phyloP scores from a whole-genome alignment of 768 basidiomycete genomes.

The Plicaturopsis crispa region DNA sequence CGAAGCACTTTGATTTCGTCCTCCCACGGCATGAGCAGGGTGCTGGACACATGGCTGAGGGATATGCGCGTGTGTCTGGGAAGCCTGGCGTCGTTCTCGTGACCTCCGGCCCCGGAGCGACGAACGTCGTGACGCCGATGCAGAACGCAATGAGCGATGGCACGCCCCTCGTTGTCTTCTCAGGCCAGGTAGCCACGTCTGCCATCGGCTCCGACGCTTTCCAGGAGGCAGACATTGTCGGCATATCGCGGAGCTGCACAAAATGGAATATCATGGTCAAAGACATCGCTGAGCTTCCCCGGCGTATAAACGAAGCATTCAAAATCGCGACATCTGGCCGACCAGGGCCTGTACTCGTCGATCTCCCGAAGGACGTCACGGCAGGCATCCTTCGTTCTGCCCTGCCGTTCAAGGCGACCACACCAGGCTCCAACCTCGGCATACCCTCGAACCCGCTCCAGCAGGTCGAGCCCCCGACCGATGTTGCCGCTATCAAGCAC shows the following conservation, averaged over 20 bases:
- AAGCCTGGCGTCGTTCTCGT: constrained; percentile 97
- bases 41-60: constrained; percentile 98
- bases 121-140: constrained; percentile 96
- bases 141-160: constrained; percentile 96
- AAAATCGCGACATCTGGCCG: constrained; percentile 97
- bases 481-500: constrained; percentile 61
- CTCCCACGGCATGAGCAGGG: constrained; percentile 97
- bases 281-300: constrained; percentile 88
- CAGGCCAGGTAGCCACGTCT: constrained; percentile 98
- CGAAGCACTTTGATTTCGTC: constrained; percentile 89
- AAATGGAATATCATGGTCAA: constrained; percentile 99
- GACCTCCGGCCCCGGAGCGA: constrained; percentile 96
- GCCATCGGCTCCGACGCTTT: constrained; percentile 98
- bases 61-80: constrained; percentile 95
- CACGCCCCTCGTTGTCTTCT: constrained; percentile 90
- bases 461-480: constrained; percentile 47
- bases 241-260: constrained; percentile 94
- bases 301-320: constrained; percentile 98
- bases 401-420: constrained; percentile 79
- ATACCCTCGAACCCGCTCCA: constrained; percentile 72
- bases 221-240: constrained; percentile 96
- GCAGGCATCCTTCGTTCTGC: constrained; percentile 84
- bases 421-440: constrained; percentile 67
- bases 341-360: constrained; percentile 96
- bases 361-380: constrained; percentile 98